These are phyloP conservation scores for Leishmania mexicana DNA, from an alignment of 208 protist species.

Conservation along the genomic window DNA sequence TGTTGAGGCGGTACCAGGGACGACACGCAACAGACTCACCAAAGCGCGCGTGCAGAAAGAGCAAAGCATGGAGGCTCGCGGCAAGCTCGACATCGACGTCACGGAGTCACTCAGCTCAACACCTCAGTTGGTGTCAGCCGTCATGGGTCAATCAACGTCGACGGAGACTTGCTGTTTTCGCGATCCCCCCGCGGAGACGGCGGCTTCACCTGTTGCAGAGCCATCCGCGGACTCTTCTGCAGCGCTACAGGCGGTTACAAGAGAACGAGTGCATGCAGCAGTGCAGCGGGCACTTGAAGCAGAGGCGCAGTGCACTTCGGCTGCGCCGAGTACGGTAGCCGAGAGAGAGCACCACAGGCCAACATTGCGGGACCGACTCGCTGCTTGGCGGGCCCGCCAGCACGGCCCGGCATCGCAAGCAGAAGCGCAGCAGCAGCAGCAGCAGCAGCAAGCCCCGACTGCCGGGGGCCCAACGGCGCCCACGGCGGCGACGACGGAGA, in stretches of 20 bases:
- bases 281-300: slow-evolving; percentile 16
- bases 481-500: neutral
- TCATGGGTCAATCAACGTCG: neutral
- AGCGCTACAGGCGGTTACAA: neutral
- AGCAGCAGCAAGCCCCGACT: neutral
- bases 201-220: neutral
- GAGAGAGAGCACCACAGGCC: neutral
- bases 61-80: neutral
- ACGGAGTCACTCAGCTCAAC: neutral
- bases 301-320: neutral
- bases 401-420: neutral
- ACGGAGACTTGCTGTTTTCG: neutral
- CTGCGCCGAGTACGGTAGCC: neutral
- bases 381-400: slow-evolving; percentile 50
- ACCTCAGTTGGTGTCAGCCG: too few relatives aligned
- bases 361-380: slow-evolving; percentile 44
- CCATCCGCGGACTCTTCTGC: neutral
- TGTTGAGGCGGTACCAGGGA: neutral
- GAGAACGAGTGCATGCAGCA: slow-evolving; percentile 12
- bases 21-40: neutral
- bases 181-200: neutral
- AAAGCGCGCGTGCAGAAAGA: neutral
- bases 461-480: neutral
- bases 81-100: neutral
- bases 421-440: neutral